Evolutionary conservation across 305 asterid species (phyloP), one percentile per base, ranked within the genome.

Genomic region (Fraxinus dipetala): DNA sequence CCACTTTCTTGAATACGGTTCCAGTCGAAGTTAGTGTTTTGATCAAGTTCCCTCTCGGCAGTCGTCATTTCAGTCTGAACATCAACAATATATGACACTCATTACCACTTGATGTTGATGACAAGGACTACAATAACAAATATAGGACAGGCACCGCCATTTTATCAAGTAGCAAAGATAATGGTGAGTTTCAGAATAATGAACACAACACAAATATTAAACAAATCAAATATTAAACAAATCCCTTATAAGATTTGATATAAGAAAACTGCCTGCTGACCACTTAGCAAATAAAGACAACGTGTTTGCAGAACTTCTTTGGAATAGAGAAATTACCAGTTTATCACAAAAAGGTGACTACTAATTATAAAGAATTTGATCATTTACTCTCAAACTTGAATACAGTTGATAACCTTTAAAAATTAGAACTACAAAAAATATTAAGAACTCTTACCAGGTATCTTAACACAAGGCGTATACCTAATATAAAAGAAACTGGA

Each of bases 1-100:
- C 98, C 98, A 76, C 96, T 96, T 89, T 96, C 98, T 90, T 93
- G 98, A 84, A 94, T 96, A 72, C 99, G 97, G 81, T 96, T 96
- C 99, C 99, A 96, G 89, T 96, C 99, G 31, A 80, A 96, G 85
- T 90, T 94, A 88, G 95, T 88, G 83, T 94, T 96, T 81, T 92
- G 98, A 88, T 96, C 99, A 83, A 96, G 97, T 81, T 96, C 99
- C 86, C 94, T 92, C 87, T 96, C 99, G 80, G 98, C 98, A 80
- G 99, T 96, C 14, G 99, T 96, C 98, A 94, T 91, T 88, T 96
- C 98, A 61, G 99, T 96, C 99, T 95, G 87, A 77, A 80, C 26
- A 88, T 54, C 7, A 84, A 13, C 26, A 98, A 40, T 56, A 9
- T 82, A 82, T 78, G 61, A 32, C 75, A 79, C 48, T 14, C 35